phyloP scores from a whole-genome alignment of 192 early-diverging fungal genomes.

The Gonapodya sp. region DNA sequence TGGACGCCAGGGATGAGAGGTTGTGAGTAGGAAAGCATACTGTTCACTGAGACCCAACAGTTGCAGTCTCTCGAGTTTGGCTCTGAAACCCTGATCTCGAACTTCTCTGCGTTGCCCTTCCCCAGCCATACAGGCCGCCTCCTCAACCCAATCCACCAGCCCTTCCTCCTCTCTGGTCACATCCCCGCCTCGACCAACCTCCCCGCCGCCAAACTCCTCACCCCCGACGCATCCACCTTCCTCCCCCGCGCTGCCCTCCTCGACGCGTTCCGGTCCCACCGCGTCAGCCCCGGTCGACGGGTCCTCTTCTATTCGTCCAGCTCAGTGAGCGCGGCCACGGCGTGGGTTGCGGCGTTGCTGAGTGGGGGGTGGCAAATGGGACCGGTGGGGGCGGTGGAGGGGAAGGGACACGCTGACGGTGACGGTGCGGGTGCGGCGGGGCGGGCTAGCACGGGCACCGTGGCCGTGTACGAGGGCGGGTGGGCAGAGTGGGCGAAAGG shows the following conservation, averaged over 20 bases:
- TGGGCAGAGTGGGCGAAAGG: constrained; percentile 85
- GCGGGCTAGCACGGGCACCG: constrained; percentile 25
- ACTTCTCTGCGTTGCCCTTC: not conserved
- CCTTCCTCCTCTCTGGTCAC: constrained; percentile 65
- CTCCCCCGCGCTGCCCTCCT: not conserved
- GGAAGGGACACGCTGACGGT: too few species aligned
- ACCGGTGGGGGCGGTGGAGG: too few species aligned
- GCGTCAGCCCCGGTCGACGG: not conserved
- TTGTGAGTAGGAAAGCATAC: not conserved
- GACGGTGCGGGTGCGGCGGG: too few species aligned
- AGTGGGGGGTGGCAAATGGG: not conserved
- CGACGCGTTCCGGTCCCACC: not conserved
- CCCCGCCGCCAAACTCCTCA: constrained; percentile 46
- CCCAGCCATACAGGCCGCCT: constrained; percentile 16
- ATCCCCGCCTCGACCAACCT: constrained; percentile 77
- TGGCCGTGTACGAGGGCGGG: constrained; percentile 79
- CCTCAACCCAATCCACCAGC: constrained; percentile 57
- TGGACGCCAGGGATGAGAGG: not conserved
- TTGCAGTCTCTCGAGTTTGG: not conserved
- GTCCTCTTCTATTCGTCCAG: not conserved
- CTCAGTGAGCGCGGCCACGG: not conserved
- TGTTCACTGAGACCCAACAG: not conserved
- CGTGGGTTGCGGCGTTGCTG: not conserved
- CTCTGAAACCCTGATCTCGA: not conserved
- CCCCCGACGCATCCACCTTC: not conserved